Base-by-base conservation (phyloP, 2,329 filamentous ascomycete species). In the Cytospora schulzeri region DNA sequence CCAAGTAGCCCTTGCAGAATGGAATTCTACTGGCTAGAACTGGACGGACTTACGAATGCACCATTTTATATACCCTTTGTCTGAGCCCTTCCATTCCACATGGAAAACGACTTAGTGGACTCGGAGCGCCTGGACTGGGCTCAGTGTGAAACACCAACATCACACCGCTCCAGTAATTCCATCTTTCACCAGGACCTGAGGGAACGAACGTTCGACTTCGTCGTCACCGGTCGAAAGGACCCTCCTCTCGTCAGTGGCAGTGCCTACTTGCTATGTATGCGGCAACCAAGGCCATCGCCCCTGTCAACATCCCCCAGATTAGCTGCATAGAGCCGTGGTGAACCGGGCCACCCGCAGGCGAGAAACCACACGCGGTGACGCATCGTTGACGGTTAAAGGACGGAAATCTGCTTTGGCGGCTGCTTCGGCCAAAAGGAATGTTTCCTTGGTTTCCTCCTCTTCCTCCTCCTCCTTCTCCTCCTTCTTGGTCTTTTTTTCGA, bases 151-250 rank as follows among this genome's bases (percentile, higher is more conserved):
- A 38, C 24, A 26, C 22, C 28, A 6, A 58, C n/a, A 22, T 59
- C 58, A 66, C 65, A 66, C 65, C 65, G 65, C 65, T 53, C 48
- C 35, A 62, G 41, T 52, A 35, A 45, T 14, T 8, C 19, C 12
- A 35, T 11, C 38, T 19, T 41, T 41, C 6, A 48, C 45, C n/a
- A 22, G n/a, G 41, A 19, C 45, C 45, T 24, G n/a, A 9, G 7
- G 11, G 45, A 15, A 48, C 9, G 4, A 12, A 35, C 4, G 4
- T 24, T 22, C 45, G 9, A 24, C 19, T 6, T 7, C 19, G 19
- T 24, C n/a, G 12, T 48, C 9, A 24, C 45, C n/a, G 45, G 11
- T 15, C 12, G 19, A 9, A 12, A 8, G n/a, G 17, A 7, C 2
- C 17, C 19, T 45, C n/a, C n/a, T n/a, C 45, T 48, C n/a, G 22